Evolutionary conservation across 163 green algal species (phyloP).

Genomic region (Volvox carteri): DNA sequence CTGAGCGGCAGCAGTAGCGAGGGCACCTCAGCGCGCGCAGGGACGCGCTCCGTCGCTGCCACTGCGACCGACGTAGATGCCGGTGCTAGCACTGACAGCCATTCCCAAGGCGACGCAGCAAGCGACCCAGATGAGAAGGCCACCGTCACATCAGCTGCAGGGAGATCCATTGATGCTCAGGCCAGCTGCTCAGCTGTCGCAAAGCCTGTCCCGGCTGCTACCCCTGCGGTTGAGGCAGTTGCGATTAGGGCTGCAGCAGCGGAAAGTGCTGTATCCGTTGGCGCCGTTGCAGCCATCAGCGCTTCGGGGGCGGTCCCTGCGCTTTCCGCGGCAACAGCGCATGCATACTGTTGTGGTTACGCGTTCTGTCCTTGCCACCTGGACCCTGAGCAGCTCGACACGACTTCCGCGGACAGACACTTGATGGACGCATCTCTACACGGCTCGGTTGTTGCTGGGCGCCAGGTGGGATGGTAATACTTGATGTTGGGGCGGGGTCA

Average conservation of each 20-base stretch:
- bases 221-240: background rate
- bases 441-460: background rate
- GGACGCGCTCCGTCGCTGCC: background rate
- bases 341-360: background rate
- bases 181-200: conserved; percentile 3
- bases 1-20: conserved; percentile 43
- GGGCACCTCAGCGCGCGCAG: background rate
- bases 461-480: conserved; percentile 26
- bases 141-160: background rate
- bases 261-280: background rate
- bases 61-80: background rate
- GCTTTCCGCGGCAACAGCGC: background rate
- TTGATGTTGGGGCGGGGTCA: too few relatives aligned
- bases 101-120: background rate
- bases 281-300: too few relatives aligned
- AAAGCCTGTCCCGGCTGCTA: background rate
- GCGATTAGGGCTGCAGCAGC: background rate
- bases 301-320: too few relatives aligned
- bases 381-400: background rate
- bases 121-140: conserved; percentile 8
- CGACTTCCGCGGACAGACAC: background rate
- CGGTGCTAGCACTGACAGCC: conserved; percentile 6
- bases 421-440: background rate
- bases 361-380: conserved; percentile 36
- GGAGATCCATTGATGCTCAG: background rate